Conservation (phyloP, 306 rosid genomes). For the Lotus japonicus region DNA sequence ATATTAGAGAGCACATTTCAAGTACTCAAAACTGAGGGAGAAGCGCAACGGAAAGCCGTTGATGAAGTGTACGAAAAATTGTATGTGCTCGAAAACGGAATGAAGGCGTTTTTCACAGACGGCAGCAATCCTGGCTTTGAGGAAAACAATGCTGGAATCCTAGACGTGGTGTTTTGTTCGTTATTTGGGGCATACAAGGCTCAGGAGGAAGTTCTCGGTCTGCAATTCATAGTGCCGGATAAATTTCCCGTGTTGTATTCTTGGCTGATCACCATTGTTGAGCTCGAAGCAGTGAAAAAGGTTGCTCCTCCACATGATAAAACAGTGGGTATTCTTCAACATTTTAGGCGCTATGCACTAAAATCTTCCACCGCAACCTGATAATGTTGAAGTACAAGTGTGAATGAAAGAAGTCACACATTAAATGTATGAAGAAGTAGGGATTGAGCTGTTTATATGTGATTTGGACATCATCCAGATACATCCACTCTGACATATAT, state of each 20-base stretch:
- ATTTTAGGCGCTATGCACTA: conserved; percentile 12
- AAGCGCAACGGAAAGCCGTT: conserved; percentile 20
- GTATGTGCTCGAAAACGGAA: conserved; percentile 28
- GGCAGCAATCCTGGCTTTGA: conserved; percentile 9
- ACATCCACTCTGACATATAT: too few species aligned
- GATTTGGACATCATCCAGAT: too few species aligned
- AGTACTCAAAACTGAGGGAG: conserved; percentile 23
- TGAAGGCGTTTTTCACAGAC: conserved; percentile 22
- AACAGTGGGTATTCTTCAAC: conserved; percentile 2
- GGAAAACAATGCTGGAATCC: conserved; percentile 4
- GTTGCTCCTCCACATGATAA: conserved; percentile 15
- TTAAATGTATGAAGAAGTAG: too few species aligned
- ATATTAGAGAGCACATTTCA: neutral
- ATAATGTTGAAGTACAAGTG: too few species aligned
- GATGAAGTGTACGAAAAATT: conserved; percentile 15
- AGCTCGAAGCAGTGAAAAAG: conserved; percentile 21
- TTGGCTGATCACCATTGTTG: conserved; percentile 17
- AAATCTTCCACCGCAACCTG: conserved; percentile 2
- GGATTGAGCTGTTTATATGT: too few species aligned
- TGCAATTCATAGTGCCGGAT: conserved; percentile 15
- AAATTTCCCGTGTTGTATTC: conserved; percentile 27
- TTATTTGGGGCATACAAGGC: neutral
- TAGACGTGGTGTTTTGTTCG: conserved; percentile 12
- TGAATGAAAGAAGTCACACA: too few species aligned
- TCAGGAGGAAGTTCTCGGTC: conserved; percentile 18